Percentiles rank a stretch among this genome's conserved stretches.
Evolutionary conservation across 345 rosid species (phyloP).

Genomic region (Sonneratia caseolaris): DNA sequence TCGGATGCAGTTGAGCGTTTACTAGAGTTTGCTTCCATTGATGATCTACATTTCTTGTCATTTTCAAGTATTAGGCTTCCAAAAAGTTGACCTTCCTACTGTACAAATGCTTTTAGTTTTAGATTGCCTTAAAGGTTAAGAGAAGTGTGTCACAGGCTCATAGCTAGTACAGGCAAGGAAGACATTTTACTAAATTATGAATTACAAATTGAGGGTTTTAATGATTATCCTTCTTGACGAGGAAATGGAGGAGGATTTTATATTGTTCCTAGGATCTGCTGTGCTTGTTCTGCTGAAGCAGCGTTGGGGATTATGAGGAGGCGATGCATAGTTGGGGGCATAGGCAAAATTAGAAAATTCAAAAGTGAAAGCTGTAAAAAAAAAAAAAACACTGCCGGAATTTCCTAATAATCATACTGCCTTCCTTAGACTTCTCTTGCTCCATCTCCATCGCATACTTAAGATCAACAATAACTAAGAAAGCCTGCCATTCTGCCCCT

Average conservation of each 20-base stretch:
- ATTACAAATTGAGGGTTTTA: neutral
- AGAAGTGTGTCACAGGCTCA: neutral
- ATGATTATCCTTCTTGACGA: no score
- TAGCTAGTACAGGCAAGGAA: neutral
- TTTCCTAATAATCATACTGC: neutral
- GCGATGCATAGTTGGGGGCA: no score
- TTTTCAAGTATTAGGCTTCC: neutral
- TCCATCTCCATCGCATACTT: neutral
- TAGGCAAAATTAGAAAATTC: no score
- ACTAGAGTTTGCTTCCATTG: neutral
- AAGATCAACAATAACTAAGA: neutral
- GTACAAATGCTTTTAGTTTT: neutral
- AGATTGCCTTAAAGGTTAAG: neutral
- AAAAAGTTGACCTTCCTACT: neutral
- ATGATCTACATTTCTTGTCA: neutral
- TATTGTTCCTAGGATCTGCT: neutral
- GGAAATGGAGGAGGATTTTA: no score
- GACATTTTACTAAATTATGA: neutral
- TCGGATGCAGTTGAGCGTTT: neutral
- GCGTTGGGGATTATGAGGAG: neutral
- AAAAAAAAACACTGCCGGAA: neutral
- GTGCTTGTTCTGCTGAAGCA: neutral
- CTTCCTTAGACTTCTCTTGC: neutral
- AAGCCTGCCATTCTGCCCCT: neutral
- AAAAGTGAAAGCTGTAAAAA: no score